These are phyloP conservation scores for Colletotrichum karsti DNA, from an alignment of 2,329 filamentous ascomycete genomes.

Conservation along the genomic window DNA sequence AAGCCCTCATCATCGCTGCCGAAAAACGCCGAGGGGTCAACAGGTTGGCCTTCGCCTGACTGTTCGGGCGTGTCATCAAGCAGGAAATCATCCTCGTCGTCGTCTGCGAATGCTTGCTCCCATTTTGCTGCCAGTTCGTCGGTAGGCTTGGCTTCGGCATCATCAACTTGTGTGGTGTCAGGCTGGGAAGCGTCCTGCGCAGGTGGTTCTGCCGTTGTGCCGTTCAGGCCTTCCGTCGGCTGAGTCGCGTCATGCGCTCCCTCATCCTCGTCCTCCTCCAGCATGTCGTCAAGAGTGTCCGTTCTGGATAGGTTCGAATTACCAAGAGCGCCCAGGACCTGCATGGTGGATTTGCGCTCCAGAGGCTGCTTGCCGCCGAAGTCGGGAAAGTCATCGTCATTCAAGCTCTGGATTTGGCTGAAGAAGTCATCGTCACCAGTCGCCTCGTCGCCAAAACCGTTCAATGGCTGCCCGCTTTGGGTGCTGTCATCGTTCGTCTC, in stretches of 20 bases:
- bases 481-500: constrained; percentile 36
- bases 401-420: constrained; percentile 51
- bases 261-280: constrained; percentile 38
- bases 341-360: constrained; percentile 75
- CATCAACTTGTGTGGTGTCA: constrained; percentile 25
- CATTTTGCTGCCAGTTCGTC: constrained; percentile 83
- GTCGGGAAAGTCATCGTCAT: constrained; percentile 35
- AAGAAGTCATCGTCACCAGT: constrained; percentile 71
- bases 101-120: constrained; percentile 81
- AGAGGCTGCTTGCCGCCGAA: constrained; percentile 45
- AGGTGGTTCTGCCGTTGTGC: neutral
- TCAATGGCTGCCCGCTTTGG: constrained; percentile 22
- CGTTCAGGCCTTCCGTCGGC: neutral
- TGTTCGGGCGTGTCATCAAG: constrained; percentile 62
- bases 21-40: constrained; percentile 74
- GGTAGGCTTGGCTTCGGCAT: constrained; percentile 39
- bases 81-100: constrained; percentile 74
- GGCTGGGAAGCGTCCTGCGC: neutral
- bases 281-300: constrained; percentile 38
- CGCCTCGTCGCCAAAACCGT: constrained; percentile 50
- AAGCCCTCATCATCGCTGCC: constrained; percentile 89
- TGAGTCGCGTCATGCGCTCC: neutral
- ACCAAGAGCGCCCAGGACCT: constrained; percentile 66
- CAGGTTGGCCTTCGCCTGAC: constrained; percentile 49
- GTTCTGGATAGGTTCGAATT: constrained; percentile 36